Evolutionary conservation across 2,329 filamentous ascomycete species (phyloP), one percentile per base, ranked within the genome.

Genomic region (Neofusicoccum sp.): DNA sequence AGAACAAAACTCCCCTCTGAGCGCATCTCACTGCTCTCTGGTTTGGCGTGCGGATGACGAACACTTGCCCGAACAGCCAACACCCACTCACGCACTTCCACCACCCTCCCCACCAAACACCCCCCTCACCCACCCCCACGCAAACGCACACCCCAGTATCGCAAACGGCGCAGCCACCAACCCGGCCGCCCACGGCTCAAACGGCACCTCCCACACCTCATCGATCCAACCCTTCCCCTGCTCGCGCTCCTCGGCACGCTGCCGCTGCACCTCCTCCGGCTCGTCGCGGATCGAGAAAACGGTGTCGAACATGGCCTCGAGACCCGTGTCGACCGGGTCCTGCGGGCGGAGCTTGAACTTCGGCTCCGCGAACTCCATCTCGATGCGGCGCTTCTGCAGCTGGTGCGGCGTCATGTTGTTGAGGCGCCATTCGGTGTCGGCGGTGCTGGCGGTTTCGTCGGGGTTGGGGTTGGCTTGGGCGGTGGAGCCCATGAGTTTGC

Each of bases 401-500:
- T 58, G 50, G 2, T 59, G 37, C 3, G 52, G 31, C 33, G 41
- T 11, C 49, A 56, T 48, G 60, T 43, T 62, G 33, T 43, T 43
- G 33, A 47, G 39, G 33, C 49, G 49, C 28, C 34, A 31, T 16
- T 56, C 61, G n/a, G 29, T 29, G 34, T 63, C 61, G 45, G 36
- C 41, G 52, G 34, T n/a, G 14, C 31, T 41, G 6, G 43, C 36
- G 29, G 28, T 29, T 8, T 31, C 47, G 34, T 49, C 28, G 28
- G 28, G 9, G 12, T 56, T 12, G 3, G 52, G 43, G 22, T 29
- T 37, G 50, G n/a, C 22, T 28, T 22, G 61, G 41, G 31, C 33
- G 22, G 31, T 49, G 14, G 43, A 37, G 3, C 34, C 34, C 61
- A 62, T 62, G 49, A 78, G 76, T 41, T 75, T 71, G 36, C 71